A percentile compares a stretch with the other conserved stretches of the same genome.
These are phyloP conservation scores for Typha latifolia DNA, from an alignment of 176 grass and related monocot species.

Conservation along the genomic window DNA sequence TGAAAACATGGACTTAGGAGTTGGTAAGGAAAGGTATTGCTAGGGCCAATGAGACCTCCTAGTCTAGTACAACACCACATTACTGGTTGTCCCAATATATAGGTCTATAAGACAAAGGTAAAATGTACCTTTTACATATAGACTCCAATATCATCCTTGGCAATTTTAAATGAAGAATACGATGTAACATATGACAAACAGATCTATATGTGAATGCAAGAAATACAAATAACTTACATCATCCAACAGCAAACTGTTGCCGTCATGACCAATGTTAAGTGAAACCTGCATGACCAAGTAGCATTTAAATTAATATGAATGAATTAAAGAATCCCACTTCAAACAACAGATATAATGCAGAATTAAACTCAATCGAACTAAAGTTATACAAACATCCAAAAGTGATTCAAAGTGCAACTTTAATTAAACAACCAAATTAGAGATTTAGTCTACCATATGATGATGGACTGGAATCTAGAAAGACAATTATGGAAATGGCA, in stretches of 20 bases:
- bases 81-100: too few relatives aligned
- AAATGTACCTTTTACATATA: background rate
- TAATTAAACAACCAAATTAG: too few relatives aligned
- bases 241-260: slow-evolving; percentile 26
- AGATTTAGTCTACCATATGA: too few relatives aligned
- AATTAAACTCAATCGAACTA: background rate
- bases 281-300: slow-evolving; percentile 22
- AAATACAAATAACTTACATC: slow-evolving; percentile 19
- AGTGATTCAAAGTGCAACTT: background rate
- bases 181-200: background rate
- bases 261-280: slow-evolving; percentile 22
- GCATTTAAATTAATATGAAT: background rate
- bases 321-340: background rate
- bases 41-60: too few relatives aligned
- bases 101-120: too few relatives aligned
- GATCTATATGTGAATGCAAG: background rate
- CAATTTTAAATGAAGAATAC: background rate
- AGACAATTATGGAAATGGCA: too few relatives aligned
- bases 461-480: too few relatives aligned
- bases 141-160: background rate
- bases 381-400: background rate
- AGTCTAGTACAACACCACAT: too few relatives aligned
- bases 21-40: too few relatives aligned
- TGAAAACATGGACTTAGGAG: too few relatives aligned
- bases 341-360: background rate